These are phyloP conservation scores for Citrus australasica DNA, from an alignment of 345 rosid species.

Conservation along the genomic window DNA sequence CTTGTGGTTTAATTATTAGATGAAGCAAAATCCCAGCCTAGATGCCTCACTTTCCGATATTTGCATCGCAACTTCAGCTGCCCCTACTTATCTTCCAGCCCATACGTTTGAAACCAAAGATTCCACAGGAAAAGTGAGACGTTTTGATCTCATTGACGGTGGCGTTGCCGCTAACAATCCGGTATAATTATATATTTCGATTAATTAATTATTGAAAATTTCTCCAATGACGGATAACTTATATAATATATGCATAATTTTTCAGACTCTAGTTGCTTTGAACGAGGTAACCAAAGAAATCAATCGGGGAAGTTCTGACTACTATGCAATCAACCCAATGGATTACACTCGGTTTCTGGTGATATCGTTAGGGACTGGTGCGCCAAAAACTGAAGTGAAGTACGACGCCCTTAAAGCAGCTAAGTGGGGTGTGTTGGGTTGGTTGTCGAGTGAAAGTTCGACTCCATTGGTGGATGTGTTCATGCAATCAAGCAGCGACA, in stretches of 20 bases:
- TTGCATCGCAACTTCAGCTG: slow-evolving; percentile 60
- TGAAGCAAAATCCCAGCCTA: slow-evolving; percentile 31
- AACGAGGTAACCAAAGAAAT: slow-evolving; percentile 39
- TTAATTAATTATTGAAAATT: too few species aligned
- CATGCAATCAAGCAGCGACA: slow-evolving; percentile 34
- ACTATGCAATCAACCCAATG: slow-evolving; percentile 22
- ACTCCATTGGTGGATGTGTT: slow-evolving; percentile 36
- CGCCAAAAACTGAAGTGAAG: slow-evolving; percentile 20
- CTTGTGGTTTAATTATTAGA: slow-evolving; percentile 10
- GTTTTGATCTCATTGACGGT: slow-evolving; percentile 68
- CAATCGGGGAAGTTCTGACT: slow-evolving; percentile 9
- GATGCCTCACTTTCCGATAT: slow-evolving; percentile 59
- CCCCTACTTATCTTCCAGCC: slow-evolving; percentile 67
- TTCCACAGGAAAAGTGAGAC: slow-evolving; percentile 26
- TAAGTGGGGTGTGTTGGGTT: slow-evolving; percentile 40
- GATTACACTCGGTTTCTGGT: slow-evolving; percentile 36
- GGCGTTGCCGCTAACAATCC: slow-evolving; percentile 75
- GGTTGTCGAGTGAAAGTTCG: slow-evolving; percentile 26
- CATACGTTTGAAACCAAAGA: slow-evolving; percentile 37
- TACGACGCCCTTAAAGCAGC: slow-evolving; percentile 33
- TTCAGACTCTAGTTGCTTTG: slow-evolving; percentile 40
- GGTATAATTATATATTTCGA: not conserved
- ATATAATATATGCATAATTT: not conserved
- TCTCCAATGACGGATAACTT: too few species aligned
- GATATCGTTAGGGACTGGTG: slow-evolving; percentile 39